These are phyloP conservation scores for Afroboletus lepidellus DNA, from an alignment of 1,284 basidiomycete genomes.

Conservation along the genomic window DNA sequence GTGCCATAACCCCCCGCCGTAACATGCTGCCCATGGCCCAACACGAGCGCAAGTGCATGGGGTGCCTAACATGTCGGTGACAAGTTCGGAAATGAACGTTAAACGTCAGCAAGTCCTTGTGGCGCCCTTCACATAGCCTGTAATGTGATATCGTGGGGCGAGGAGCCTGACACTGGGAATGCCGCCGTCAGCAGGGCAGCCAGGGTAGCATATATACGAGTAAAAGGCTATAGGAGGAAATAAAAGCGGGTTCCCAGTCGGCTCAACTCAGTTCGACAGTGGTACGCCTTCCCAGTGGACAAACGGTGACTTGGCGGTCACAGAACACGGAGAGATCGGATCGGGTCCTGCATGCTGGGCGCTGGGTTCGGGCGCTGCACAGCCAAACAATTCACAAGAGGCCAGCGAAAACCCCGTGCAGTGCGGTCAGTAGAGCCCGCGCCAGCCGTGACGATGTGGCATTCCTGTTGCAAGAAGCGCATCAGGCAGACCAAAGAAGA, in stretches of 20 bases:
- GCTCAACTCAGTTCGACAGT: constrained; percentile 11
- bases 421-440: neutral
- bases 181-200: constrained; percentile 14
- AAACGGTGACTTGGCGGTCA: constrained; percentile 16
- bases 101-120: constrained; percentile 13
- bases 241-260: neutral
- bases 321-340: constrained; percentile 15
- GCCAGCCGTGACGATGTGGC: neutral
- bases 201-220: constrained; percentile 11
- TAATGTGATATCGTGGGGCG: constrained; percentile 2
- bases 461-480: constrained; percentile 8
- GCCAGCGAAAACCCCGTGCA: neutral
- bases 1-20: constrained; percentile 21
- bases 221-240: constrained; percentile 7
- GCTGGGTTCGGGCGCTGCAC: constrained; percentile 3
- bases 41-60: constrained; percentile 3
- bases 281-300: no score
- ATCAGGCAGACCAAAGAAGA: constrained; percentile 5
- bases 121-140: constrained; percentile 8
- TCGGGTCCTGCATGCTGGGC: constrained; percentile 11
- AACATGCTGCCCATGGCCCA: constrained; percentile 5
- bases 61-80: constrained; percentile 7
- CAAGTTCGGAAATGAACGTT: neutral
- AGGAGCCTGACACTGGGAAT: constrained; percentile 18
- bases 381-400: neutral